Evolutionary conservation across 2,329 filamentous ascomycete species (phyloP).

Genomic region (Pseudogymnoascus sp.): DNA sequence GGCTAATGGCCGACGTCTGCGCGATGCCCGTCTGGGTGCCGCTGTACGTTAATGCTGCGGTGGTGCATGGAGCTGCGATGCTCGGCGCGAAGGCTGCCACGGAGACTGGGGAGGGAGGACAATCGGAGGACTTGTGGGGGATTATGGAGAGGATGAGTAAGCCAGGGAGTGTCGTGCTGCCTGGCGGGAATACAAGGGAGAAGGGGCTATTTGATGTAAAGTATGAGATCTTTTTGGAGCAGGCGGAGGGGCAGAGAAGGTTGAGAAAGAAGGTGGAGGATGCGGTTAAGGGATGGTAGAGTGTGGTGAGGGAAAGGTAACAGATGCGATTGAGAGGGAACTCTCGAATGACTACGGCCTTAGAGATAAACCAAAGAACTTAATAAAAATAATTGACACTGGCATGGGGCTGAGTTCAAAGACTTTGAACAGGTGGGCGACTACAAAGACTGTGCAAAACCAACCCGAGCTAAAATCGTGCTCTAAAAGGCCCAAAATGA

Average conservation of each 20-base stretch:
- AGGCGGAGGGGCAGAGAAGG: slow-evolving; percentile 38
- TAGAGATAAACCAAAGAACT: neutral
- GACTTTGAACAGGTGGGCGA: neutral
- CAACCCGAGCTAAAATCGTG: neutral
- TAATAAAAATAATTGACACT: neutral
- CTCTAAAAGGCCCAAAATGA: neutral
- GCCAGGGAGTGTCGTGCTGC: neutral
- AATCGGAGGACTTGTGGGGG: neutral
- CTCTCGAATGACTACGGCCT: neutral
- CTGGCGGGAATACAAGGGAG: neutral
- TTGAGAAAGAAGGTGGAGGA: slow-evolving; percentile 70
- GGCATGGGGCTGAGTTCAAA: too few relatives aligned
- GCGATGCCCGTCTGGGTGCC: slow-evolving; percentile 90
- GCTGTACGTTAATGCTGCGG: slow-evolving; percentile 86
- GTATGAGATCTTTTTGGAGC: neutral
- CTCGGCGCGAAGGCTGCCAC: neutral
- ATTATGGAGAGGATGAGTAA: neutral
- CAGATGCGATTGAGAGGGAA: neutral
- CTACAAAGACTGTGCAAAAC: neutral
- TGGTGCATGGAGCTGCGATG: slow-evolving; percentile 76
- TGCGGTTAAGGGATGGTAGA: slow-evolving; percentile 36
- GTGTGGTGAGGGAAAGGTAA: neutral
- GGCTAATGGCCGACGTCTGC: slow-evolving; percentile 81
- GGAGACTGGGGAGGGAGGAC: neutral
- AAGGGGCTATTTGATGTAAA: neutral